These are phyloP conservation scores for Pleurotus tuoliensis DNA, from an alignment of 768 basidiomycete genomes.

Conservation along the genomic window DNA sequence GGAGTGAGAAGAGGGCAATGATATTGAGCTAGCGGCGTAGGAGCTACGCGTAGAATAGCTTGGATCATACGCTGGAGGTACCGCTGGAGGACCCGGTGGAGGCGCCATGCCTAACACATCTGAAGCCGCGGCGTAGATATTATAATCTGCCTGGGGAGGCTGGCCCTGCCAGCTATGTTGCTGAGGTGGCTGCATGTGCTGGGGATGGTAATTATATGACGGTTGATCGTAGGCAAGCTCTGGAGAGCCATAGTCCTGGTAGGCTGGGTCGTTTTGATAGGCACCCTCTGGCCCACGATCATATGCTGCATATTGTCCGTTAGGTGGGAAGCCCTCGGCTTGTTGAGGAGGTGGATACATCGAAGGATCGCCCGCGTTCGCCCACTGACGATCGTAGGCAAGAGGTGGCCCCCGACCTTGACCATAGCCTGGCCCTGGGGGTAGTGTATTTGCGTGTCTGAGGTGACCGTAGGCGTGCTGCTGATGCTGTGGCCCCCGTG, in stretches of 20 bases:
- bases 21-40: constrained; percentile 20
- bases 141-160: constrained; percentile 39
- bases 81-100: constrained; percentile 38
- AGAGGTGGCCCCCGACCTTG: background rate
- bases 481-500: constrained; percentile 27
- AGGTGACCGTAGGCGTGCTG: constrained; percentile 27
- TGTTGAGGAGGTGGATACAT: background rate
- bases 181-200: constrained; percentile 17
- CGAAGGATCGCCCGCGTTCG: background rate
- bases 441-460: constrained; percentile 39
- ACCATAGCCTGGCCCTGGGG: constrained; percentile 22
- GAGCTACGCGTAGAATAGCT: constrained; percentile 20
- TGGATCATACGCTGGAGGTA: constrained; percentile 17
- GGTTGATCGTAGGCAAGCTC: constrained; percentile 13
- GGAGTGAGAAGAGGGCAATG: constrained; percentile 24
- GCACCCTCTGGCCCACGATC: background rate
- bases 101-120: constrained; percentile 77
- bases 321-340: background rate
- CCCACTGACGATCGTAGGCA: constrained; percentile 2
- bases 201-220: constrained; percentile 9
- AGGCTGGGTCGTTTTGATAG: constrained; percentile 13
- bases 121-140: constrained; percentile 73
- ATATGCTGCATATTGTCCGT: background rate
- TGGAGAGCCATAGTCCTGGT: constrained; percentile 15
- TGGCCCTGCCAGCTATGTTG: constrained; percentile 2